Percentiles rank a stretch among this genome's conserved stretches.
phyloP scores from a whole-genome alignment of 2,329 filamentous ascomycete genomes.

The Waltergamsia citrina region DNA sequence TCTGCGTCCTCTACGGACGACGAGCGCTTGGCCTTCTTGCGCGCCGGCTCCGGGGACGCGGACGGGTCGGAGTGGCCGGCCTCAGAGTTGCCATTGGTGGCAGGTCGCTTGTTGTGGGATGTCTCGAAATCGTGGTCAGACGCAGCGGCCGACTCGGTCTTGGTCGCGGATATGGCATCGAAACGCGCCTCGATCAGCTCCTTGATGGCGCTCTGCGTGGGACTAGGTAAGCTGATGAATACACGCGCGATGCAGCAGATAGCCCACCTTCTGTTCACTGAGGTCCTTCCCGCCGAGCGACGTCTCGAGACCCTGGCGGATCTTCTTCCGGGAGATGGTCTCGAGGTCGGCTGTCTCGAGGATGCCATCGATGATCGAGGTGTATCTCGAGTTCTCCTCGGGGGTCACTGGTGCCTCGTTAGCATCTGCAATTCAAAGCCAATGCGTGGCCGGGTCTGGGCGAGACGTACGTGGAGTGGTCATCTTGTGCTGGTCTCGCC shows the following conservation, averaged over 20 bases:
- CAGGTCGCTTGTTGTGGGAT: slow-evolving; percentile 21
- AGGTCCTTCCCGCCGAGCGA: slow-evolving; percentile 48
- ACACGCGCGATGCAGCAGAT: not conserved
- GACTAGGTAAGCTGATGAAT: not conserved
- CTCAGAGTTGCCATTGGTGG: slow-evolving; percentile 23
- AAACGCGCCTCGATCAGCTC: slow-evolving; percentile 65
- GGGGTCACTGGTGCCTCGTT: slow-evolving; percentile 28
- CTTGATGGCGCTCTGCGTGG: slow-evolving; percentile 57
- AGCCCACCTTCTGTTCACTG: slow-evolving; percentile 45
- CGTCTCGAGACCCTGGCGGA: slow-evolving; percentile 45
- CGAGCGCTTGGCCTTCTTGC: slow-evolving; percentile 61
- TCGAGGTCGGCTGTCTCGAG: slow-evolving; percentile 47
- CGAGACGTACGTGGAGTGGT: slow-evolving; percentile 16
- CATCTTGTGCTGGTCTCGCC: slow-evolving; percentile 10
- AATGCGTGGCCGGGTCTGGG: not conserved
- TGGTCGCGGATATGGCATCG: slow-evolving; percentile 51
- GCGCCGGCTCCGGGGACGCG: slow-evolving; percentile 32
- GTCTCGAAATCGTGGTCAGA: no score
- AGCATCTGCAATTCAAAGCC: no score
- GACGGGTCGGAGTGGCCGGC: slow-evolving; percentile 38
- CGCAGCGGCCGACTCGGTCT: slow-evolving; percentile 43
- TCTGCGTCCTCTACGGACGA: slow-evolving; percentile 62
- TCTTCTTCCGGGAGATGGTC: slow-evolving; percentile 55
- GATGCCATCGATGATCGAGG: slow-evolving; percentile 50
- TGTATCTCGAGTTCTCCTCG: slow-evolving; percentile 43